Base-by-base conservation (phyloP, 2,329 filamentous ascomycete species). In the Macrophomina pseudophaseolina region DNA sequence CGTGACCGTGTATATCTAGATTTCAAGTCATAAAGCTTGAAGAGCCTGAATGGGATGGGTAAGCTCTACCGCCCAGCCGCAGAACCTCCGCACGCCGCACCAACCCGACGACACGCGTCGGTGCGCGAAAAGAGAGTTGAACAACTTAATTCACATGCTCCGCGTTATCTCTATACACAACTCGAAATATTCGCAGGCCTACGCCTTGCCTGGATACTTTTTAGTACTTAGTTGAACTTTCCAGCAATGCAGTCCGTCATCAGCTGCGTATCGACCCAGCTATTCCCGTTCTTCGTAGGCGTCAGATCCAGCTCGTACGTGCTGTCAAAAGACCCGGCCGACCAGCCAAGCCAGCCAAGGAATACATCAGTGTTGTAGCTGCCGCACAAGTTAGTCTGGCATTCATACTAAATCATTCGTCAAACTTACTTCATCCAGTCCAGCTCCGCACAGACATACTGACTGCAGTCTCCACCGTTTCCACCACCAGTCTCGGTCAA, bases 401-500 rank as follows among this genome's bases (percentile, higher is more conserved):
- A 11, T 51, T 4, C 12, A 11, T 4, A 28, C 9, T 2, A n/a
- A 0, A 44, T 44, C 6, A 28, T 11, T 6, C 0, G 3, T 5
- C 6, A 1, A 44, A 40, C 54, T 44, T 16, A 58, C 54, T 80
- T 71, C 69, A 79, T 68, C 64, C 71, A 76, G 40, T 70, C 72
- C 44, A 79, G 64, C 51, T 74, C 68, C 60, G 73, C 67, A 69
- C 78, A 80, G 23, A 80, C 56, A 64, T 76, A 71, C 8, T 66
- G 72, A n/a, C 71, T 64, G 68, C 79, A 80, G 56, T 71, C 74
- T 1, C 69, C 69, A 11, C 67, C 68, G 48, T 70, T 71, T 18
- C 72, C 70, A 28, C 73, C 84, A 5, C 86, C 85, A 2, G 83
- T 84, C 75, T 88, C 86, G 16, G 81, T 85, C 18, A 87, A 73